Conservation (phyloP, 2,329 filamentous ascomycete species). For the Pseudocercospora pini-densiflorae region DNA sequence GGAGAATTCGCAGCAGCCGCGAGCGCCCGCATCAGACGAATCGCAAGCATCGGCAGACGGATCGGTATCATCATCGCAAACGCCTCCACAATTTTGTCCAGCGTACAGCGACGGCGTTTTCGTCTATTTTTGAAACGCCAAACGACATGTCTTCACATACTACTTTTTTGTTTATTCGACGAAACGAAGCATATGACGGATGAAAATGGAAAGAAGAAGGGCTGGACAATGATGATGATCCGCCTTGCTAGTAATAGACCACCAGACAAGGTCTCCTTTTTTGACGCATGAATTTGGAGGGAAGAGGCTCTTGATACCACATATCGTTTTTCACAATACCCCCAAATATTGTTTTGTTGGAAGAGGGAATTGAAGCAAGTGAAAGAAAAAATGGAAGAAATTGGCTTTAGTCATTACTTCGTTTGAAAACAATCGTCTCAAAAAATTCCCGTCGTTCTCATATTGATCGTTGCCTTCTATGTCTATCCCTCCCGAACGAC, state of each 20-base stretch:
- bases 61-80: neutral
- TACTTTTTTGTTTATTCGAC: neutral
- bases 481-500: neutral
- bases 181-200: constrained; percentile 4
- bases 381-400: neutral
- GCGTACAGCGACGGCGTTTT: constrained; percentile 20
- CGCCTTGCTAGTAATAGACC: neutral
- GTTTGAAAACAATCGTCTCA: neutral
- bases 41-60: neutral
- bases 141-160: constrained; percentile 1
- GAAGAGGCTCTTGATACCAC: neutral
- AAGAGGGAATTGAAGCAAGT: neutral
- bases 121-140: neutral
- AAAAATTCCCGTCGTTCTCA: neutral
- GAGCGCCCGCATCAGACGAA: neutral
- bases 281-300: neutral
- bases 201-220: neutral
- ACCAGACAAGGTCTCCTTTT: neutral
- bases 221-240: constrained; percentile 8
- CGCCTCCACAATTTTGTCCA: neutral
- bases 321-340: neutral
- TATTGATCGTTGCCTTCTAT: neutral
- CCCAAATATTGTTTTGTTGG: neutral
- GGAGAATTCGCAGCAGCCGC: constrained; percentile 2
- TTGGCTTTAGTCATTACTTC: neutral